These are phyloP conservation scores for Silene vulgaris DNA, from an alignment of 179 eudicot genomes.

Conservation along the genomic window DNA sequence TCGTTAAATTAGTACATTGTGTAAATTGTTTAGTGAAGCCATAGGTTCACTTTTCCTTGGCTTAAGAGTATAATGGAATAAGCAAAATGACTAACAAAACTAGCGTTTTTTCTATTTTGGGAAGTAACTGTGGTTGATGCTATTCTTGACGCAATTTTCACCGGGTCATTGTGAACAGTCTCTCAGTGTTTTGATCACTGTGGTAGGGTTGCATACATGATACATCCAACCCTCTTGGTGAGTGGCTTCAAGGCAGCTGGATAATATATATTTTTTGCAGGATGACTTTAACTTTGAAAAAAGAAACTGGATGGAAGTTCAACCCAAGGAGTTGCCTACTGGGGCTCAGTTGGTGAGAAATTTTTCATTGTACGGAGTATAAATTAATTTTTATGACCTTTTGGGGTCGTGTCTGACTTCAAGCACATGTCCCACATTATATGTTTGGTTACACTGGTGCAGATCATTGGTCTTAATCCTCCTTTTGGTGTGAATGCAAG, in stretches of 20 bases:
- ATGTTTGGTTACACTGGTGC: slow-evolving; percentile 22
- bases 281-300: slow-evolving; percentile 77
- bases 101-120: background rate
- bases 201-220: background rate
- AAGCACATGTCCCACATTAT: background rate
- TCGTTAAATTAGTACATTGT: no score
- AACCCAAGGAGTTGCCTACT: slow-evolving; percentile 50
- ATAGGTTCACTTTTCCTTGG: background rate
- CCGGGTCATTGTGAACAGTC: no score
- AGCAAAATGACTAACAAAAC: background rate
- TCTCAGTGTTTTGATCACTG: background rate
- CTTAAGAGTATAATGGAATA: background rate
- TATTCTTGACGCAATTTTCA: background rate
- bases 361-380: background rate
- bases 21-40: background rate
- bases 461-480: slow-evolving; percentile 96
- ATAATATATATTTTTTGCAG: slow-evolving; percentile 38
- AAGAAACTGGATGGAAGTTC: slow-evolving; percentile 68
- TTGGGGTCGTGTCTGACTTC: background rate
- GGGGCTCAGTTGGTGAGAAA: slow-evolving; percentile 72
- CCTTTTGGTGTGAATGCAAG: slow-evolving; percentile 78
- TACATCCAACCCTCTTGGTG: background rate
- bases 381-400: background rate
- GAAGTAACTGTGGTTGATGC: background rate
- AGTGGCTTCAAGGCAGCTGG: background rate